A percentile compares a stretch with the other conserved stretches of the same genome.
Conservation (phyloP, 2,329 filamentous ascomycete species). For the Penicillium sp. region DNA sequence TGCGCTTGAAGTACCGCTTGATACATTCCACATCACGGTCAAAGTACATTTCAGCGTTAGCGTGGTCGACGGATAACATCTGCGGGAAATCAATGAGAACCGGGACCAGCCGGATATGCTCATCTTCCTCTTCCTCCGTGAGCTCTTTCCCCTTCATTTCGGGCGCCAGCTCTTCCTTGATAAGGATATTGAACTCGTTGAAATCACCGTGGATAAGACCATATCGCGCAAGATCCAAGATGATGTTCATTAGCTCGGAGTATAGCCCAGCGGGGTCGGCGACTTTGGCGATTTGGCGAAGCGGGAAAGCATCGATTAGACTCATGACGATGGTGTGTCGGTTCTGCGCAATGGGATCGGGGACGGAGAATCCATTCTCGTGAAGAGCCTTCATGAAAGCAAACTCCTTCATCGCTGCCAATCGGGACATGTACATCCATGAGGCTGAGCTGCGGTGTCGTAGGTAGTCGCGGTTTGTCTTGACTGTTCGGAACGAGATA, state of each 20-base stretch:
- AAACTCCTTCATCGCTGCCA: conserved; percentile 91
- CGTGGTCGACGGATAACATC: conserved; percentile 93
- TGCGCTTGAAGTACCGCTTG: conserved; percentile 86
- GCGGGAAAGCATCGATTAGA: conserved; percentile 84
- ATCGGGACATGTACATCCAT: conserved; percentile 96
- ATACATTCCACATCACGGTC: conserved; percentile 93
- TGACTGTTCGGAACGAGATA: conserved; percentile 95
- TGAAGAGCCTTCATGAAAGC: conserved; percentile 87
- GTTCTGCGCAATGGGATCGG: conserved; percentile 81
- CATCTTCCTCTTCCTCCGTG: conserved; percentile 28
- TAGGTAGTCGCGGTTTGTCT: conserved; percentile 93
- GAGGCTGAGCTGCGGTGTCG: conserved; percentile 75
- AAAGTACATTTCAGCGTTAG: conserved; percentile 95
- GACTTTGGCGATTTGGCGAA: conserved; percentile 82
- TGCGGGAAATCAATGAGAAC: conserved; percentile 97
- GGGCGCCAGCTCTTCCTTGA: conserved; percentile 65
- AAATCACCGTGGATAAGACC: conserved; percentile 97
- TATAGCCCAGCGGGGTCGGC: conserved; percentile 84
- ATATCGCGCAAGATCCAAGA: conserved; percentile 76
- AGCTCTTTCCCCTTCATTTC: conserved; percentile 40
- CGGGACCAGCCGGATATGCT: conserved; percentile 62
- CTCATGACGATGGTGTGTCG: conserved; percentile 97
- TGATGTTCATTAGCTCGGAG: conserved; percentile 82
- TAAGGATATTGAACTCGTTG: conserved; percentile 98
- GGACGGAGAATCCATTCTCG: conserved; percentile 84